Percentiles rank a stretch among this genome's conserved stretches.
phyloP scores from a whole-genome alignment of 306 rosid genomes.

The Quillaja saponaria region DNA sequence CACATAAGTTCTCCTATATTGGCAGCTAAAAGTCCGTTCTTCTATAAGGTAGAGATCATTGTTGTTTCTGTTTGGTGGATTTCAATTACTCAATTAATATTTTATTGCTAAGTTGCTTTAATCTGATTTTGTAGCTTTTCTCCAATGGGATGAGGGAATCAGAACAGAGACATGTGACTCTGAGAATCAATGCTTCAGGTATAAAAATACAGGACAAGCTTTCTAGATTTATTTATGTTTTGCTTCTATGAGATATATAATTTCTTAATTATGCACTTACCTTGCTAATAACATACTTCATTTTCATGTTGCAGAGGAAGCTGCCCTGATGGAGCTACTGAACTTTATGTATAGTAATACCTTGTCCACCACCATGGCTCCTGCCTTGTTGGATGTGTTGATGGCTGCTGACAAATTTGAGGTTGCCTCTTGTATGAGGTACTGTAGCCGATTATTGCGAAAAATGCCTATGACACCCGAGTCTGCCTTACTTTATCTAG shows the following conservation, averaged over 20 bases:
- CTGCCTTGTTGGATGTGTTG: slow-evolving; percentile 85
- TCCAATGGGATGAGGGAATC: slow-evolving; percentile 99
- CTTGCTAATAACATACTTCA: slow-evolving; percentile 26
- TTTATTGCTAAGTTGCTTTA: slow-evolving; percentile 18
- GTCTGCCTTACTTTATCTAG: slow-evolving; percentile 90
- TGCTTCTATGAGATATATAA: neutral
- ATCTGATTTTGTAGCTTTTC: slow-evolving; percentile 59
- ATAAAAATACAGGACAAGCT: slow-evolving; percentile 13
- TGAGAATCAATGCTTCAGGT: slow-evolving; percentile 91
- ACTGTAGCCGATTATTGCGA: slow-evolving; percentile 74
- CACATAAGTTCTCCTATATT: slow-evolving; percentile 96
- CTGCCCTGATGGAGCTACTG: slow-evolving; percentile 92
- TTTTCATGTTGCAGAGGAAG: slow-evolving; percentile 72
- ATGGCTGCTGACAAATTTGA: slow-evolving; percentile 99
- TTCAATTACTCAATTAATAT: slow-evolving; percentile 7
- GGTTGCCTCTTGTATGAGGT: slow-evolving; percentile 97
- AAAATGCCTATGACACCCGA: slow-evolving; percentile 84
- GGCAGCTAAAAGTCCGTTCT: slow-evolving; percentile 99
- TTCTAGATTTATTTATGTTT: neutral
- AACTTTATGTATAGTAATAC: slow-evolving; percentile 94
- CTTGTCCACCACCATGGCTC: slow-evolving; percentile 57
- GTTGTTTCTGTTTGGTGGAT: slow-evolving; percentile 13
- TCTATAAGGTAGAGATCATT: slow-evolving; percentile 68
- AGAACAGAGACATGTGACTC: slow-evolving; percentile 81
- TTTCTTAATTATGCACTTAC: slow-evolving; percentile 14